These are phyloP conservation scores for Moricandia arvensis DNA, from an alignment of 345 rosid species.

Conservation along the genomic window DNA sequence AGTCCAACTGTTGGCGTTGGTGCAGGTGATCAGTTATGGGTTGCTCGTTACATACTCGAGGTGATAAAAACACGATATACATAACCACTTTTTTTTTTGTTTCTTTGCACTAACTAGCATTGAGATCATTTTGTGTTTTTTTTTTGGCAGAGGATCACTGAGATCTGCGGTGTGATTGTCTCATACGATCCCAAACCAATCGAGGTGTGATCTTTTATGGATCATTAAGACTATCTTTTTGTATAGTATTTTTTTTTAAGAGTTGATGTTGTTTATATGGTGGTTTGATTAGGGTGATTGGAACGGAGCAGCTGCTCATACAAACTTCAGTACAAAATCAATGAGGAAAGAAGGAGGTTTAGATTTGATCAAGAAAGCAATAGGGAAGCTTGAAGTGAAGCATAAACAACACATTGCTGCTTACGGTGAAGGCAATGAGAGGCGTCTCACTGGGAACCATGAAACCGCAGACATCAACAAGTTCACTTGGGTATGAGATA, in stretches of 20 bases:
- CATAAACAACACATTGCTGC: conserved; percentile 86
- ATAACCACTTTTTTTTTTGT: background rate
- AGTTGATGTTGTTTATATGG: background rate
- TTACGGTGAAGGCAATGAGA: conserved; percentile 96
- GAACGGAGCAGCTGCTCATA: conserved; percentile 99
- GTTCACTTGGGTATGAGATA: conserved; percentile 75
- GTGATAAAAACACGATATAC: conserved; percentile 31
- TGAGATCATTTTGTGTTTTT: too few relatives aligned
- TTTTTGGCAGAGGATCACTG: conserved; percentile 80
- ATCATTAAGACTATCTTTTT: background rate
- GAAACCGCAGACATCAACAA: conserved; percentile 82
- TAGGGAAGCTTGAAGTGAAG: conserved; percentile 74
- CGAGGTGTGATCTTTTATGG: conserved; percentile 54
- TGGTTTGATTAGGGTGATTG: conserved; percentile 69
- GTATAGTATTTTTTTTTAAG: background rate
- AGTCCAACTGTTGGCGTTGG: conserved; percentile 93
- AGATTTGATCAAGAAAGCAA: conserved; percentile 87
- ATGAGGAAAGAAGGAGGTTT: conserved; percentile 89
- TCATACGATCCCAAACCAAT: conserved; percentile 91
- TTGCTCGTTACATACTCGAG: conserved; percentile 94
- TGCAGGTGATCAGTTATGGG: conserved; percentile 87
- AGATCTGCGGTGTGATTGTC: conserved; percentile 84
- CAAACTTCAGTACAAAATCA: conserved; percentile 91
- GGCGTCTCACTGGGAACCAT: conserved; percentile 89
- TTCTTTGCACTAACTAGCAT: background rate